phyloP scores from a whole-genome alignment of 129 eudicot genomes.

The Chrysanthemum seticuspe region DNA sequence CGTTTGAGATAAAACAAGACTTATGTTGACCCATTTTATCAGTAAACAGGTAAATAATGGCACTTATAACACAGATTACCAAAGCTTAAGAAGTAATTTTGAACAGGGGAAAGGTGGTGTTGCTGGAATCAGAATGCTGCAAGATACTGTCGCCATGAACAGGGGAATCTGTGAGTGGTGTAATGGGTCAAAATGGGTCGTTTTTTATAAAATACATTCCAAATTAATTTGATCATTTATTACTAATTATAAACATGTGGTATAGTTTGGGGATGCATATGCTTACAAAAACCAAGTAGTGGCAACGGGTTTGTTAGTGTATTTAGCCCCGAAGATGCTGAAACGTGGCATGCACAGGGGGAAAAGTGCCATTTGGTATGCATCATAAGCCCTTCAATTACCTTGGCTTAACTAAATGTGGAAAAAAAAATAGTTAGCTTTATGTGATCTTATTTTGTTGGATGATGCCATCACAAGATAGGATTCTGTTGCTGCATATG shows the following conservation, averaged over 20 bases:
- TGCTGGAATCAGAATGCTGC: conserved; percentile 96
- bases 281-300: conserved; percentile 74
- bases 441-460: neutral
- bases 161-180: neutral
- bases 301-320: conserved; percentile 90
- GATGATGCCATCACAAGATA: neutral
- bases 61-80: neutral
- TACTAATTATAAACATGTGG: conserved; percentile 16
- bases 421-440: neutral
- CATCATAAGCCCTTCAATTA: conserved; percentile 2
- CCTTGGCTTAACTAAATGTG: neutral
- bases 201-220: neutral
- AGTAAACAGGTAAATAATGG: neutral
- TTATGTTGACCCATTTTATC: neutral
- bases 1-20: neutral
- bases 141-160: conserved; percentile 77
- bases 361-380: conserved; percentile 84
- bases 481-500: no score
- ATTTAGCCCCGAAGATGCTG: conserved; percentile 91
- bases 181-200: neutral
- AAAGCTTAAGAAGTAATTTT: conserved; percentile 34
- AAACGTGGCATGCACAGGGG: conserved; percentile 98
- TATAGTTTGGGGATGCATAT: conserved; percentile 84
- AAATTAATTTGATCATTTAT: neutral
- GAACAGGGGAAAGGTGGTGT: conserved; percentile 96